Conservation (phyloP, 805 yeast species). For the Ogataea ramenticola region DNA sequence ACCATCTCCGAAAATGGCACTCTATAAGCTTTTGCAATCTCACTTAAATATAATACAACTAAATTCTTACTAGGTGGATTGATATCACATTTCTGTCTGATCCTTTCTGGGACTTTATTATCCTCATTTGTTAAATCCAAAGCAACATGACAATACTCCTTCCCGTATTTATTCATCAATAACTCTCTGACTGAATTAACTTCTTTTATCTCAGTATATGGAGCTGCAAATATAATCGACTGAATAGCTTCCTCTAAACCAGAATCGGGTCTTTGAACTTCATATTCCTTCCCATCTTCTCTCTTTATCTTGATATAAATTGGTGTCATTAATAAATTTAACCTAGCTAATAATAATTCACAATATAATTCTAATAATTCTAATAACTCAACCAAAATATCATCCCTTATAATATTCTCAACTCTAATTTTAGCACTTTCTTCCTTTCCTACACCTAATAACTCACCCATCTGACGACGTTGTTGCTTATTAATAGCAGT, state of each 20-base stretch:
- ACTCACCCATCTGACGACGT: slow-evolving; percentile 62
- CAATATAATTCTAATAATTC: slow-evolving; percentile 79
- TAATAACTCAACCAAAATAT: slow-evolving; percentile 67
- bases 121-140: slow-evolving; percentile 35
- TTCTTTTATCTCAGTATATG: slow-evolving; percentile 73
- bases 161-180: slow-evolving; percentile 55
- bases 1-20: slow-evolving; percentile 51
- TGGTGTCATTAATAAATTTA: slow-evolving; percentile 45
- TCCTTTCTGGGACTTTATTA: slow-evolving; percentile 58
- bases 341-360: slow-evolving; percentile 71
- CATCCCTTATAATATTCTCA: slow-evolving; percentile 79
- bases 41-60: slow-evolving; percentile 64
- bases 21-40: slow-evolving; percentile 73
- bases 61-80: slow-evolving; percentile 60
- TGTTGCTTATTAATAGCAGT: slow-evolving; percentile 70
- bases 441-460: slow-evolving; percentile 63
- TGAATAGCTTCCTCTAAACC: slow-evolving; percentile 72
- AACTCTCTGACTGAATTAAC: slow-evolving; percentile 53
- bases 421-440: slow-evolving; percentile 78
- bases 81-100: slow-evolving; percentile 52
- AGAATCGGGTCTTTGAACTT: slow-evolving; percentile 33
- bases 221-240: slow-evolving; percentile 60
- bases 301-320: slow-evolving; percentile 1
- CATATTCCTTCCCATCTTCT: neutral
- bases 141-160: slow-evolving; percentile 54